phyloP scores from a whole-genome alignment of 1,139 yeast species.

The Geotrichum restrictum region DNA sequence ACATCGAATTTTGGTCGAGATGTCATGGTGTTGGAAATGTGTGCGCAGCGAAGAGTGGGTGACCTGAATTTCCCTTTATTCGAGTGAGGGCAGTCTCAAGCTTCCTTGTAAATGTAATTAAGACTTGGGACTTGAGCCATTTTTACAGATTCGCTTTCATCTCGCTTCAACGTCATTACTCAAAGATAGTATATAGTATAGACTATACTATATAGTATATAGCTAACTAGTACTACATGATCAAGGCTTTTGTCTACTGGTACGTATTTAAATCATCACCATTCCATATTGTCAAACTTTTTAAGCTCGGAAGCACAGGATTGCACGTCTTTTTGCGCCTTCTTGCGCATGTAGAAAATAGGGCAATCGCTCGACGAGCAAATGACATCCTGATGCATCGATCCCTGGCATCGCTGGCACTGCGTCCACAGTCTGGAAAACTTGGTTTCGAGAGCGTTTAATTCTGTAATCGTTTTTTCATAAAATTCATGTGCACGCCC shows the following conservation, averaged over 20 bases:
- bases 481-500: constrained; percentile 72
- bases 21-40: constrained; percentile 2
- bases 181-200: too few species aligned
- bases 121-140: too few species aligned
- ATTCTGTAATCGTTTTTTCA: constrained; percentile 70
- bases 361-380: constrained; percentile 97
- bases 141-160: too few species aligned
- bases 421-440: constrained; percentile 95
- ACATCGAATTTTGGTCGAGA: constrained; percentile 53
- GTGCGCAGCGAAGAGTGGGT: too few species aligned
- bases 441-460: constrained; percentile 75
- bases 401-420: constrained; percentile 96
- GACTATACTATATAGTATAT: too few species aligned
- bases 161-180: too few species aligned
- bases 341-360: constrained; percentile 93
- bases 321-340: constrained; percentile 81
- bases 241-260: too few species aligned
- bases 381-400: constrained; percentile 88
- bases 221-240: too few species aligned
- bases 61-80: too few species aligned
- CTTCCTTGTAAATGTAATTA: too few species aligned
- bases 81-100: too few species aligned
- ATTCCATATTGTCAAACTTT: constrained; percentile 63
- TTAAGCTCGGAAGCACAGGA: constrained; percentile 65
- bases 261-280: constrained; percentile 44